Base-by-base conservation (phyloP, 805 yeast species). In the Ogataea ganodermae region DNA sequence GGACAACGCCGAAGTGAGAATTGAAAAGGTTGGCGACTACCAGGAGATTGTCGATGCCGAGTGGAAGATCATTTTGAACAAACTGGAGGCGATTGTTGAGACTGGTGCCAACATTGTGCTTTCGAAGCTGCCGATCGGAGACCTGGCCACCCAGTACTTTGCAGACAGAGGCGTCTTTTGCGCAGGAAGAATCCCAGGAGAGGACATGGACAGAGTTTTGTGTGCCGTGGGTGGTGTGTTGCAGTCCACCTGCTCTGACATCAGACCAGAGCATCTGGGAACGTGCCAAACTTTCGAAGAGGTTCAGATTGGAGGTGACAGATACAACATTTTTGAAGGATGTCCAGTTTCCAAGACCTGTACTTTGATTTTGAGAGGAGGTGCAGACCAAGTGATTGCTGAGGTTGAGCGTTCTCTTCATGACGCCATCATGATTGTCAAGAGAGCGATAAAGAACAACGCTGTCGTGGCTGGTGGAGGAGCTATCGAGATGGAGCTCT, bases 31-130 rank as follows among this genome's bases (percentile, higher is more conserved):
- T 46, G 79, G 81, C 49, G 97, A 92, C 60, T 94, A 94, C 70
- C 99, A 94, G 73, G 89, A 85, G 27, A 86, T 94, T 48, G 99
- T 94, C 16, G 98, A 94, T 69, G 99, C 99, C n/a, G 99, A 94
- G 70, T 94, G 99, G 98, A 81, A 88, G 66, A 86, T 94, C 56
- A 94, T 94, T 56, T 76, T 87, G 60, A 79, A 85, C 63, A 94
- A 94, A 71, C 78, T 94, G 57, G 86, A 88, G 61, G 84, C 89
- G 44, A 86, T 94, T 55, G 84, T 81, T 58, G 77, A 75, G 21
- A 78, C 96, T 3, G 98, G 98, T 21, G 97, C 97, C 27, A 84
- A 89, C 63, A 89, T 94, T 47, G 96, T 94, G 35, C 79, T 94
- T 51, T 91, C 97, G 14, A 90, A 90, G 66, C 76, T 94, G 60